Percentiles rank a stretch among this genome's conserved stretches.
Conservation (phyloP, 139 green algal genomes). For the Mychonastes homosphaera region DNA sequence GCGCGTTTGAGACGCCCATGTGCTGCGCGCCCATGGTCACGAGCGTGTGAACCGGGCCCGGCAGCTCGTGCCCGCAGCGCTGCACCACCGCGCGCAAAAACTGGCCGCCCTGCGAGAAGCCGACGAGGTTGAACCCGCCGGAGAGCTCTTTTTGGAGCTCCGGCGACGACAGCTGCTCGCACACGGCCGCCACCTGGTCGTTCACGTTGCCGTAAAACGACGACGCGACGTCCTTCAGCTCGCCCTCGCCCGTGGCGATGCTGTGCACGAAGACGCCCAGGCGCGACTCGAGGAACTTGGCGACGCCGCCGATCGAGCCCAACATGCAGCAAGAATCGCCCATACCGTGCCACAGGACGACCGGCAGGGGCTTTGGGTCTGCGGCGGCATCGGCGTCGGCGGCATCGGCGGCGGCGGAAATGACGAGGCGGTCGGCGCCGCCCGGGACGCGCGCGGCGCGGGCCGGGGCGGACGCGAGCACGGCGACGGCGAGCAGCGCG, state of each 20-base stretch:
- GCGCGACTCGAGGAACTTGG: constrained; percentile 32
- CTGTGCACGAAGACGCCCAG: constrained; percentile 62
- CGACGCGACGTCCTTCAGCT: constrained; percentile 29
- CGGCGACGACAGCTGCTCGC: not conserved
- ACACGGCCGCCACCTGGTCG: constrained; percentile 43
- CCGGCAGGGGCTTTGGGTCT: constrained; percentile 19
- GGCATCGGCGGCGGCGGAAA: no score
- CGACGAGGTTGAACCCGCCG: constrained; percentile 69
- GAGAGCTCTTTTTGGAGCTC: no score
- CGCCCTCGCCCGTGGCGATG: constrained; percentile 43
- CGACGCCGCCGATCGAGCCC: constrained; percentile 40
- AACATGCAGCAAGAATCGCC: constrained; percentile 33
- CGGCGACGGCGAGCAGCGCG: no score
- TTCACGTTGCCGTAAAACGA: constrained; percentile 67
- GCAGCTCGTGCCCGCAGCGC: constrained; percentile 58
- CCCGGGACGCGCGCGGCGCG: not conserved
- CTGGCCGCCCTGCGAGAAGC: constrained; percentile 78
- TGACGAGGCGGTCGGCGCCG: not conserved
- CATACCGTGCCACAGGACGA: constrained; percentile 72
- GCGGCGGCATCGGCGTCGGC: no score
- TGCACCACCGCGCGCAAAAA: constrained; percentile 75
- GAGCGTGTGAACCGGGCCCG: constrained; percentile 48
- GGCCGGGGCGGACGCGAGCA: not conserved
- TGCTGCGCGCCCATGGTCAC: constrained; percentile 78
- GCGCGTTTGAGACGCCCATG: constrained; percentile 64